A percentile compares a stretch with the other conserved stretches of the same genome.
Evolutionary conservation across 2,329 filamentous ascomycete genomes (phyloP).

Genomic region (Paracamarosporium sp.): DNA sequence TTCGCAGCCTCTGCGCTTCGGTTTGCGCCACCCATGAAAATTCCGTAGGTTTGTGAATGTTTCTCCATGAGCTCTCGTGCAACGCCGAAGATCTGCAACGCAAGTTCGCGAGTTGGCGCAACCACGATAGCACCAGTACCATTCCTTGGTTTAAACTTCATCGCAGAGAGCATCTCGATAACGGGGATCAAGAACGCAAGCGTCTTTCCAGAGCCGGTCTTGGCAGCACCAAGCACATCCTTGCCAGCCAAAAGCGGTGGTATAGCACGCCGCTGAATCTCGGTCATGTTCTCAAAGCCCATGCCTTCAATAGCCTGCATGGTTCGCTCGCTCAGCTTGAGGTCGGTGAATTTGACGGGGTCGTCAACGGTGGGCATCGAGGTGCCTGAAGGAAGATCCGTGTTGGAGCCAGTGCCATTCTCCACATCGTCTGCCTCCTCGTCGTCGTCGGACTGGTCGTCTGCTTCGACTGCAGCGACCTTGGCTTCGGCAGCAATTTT

Average conservation of each 20-base stretch:
- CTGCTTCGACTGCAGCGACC: constrained; percentile 28
- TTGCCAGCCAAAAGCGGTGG: constrained; percentile 87
- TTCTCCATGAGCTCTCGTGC: constrained; percentile 90
- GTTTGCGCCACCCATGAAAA: constrained; percentile 96
- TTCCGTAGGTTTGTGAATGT: constrained; percentile 94
- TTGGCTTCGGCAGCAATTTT: constrained; percentile 37
- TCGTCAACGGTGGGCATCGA: constrained; percentile 68
- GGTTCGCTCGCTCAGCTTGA: constrained; percentile 87
- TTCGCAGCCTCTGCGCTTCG: constrained; percentile 90
- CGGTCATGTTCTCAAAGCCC: constrained; percentile 95
- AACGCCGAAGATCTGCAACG: constrained; percentile 95
- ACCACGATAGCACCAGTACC: constrained; percentile 85
- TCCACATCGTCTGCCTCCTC: constrained; percentile 29
- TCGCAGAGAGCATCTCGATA: constrained; percentile 86
- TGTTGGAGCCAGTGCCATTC: constrained; percentile 39
- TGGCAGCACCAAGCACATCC: constrained; percentile 93
- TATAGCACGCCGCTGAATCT: constrained; percentile 88
- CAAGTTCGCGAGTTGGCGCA: constrained; percentile 90
- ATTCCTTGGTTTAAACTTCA: constrained; percentile 94
- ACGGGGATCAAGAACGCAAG: constrained; percentile 93
- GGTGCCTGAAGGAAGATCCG: constrained; percentile 62
- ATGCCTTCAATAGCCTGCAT: constrained; percentile 88
- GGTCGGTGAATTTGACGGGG: constrained; percentile 76
- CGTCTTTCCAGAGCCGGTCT: constrained; percentile 96
- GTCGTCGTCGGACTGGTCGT: constrained; percentile 35